Evolutionary conservation across 1,139 yeast species (phyloP).

Genomic region (Hanseniaspora gamundiae): DNA sequence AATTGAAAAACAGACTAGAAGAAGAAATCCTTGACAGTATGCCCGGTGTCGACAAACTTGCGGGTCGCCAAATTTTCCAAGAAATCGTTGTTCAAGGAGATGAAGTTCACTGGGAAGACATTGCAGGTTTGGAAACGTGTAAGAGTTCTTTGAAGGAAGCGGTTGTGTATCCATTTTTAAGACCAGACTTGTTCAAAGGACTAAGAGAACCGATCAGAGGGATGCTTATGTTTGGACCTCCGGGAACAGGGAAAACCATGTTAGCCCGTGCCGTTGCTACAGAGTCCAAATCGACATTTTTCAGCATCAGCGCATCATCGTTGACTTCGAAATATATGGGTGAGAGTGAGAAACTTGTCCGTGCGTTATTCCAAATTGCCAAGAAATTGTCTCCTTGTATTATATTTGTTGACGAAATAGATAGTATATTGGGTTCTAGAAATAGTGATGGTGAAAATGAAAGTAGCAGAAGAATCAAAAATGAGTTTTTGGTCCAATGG

Average conservation of each 20-base stretch:
- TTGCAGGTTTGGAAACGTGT: constrained; percentile 46
- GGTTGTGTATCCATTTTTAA: constrained; percentile 51
- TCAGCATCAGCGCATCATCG: constrained; percentile 50
- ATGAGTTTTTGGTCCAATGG: constrained; percentile 57
- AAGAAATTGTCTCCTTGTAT: constrained; percentile 34
- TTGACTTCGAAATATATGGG: constrained; percentile 52
- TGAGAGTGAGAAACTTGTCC: constrained; percentile 50
- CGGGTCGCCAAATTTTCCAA: constrained; percentile 32
- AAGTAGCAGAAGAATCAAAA: constrained; percentile 43
- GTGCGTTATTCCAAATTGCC: constrained; percentile 47
- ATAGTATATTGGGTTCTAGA: constrained; percentile 44
- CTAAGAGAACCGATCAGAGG: constrained; percentile 54
- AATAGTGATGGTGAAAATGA: constrained; percentile 39
- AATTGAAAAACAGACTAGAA: constrained; percentile 5
- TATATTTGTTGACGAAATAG: constrained; percentile 49
- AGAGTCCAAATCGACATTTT: constrained; percentile 52
- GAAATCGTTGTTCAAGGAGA: constrained; percentile 48
- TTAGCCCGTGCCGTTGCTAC: constrained; percentile 58
- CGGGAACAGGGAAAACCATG: constrained; percentile 38
- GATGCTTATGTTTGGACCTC: constrained; percentile 55
- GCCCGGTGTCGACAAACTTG: constrained; percentile 34
- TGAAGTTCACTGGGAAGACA: constrained; percentile 50
- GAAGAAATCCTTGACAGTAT: constrained; percentile 13
- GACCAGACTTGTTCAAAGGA: constrained; percentile 52
- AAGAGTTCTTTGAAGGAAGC: constrained; percentile 51